phyloP scores from a whole-genome alignment of 2,329 filamentous ascomycete species.

The Allantophomopsis cytisporea region DNA sequence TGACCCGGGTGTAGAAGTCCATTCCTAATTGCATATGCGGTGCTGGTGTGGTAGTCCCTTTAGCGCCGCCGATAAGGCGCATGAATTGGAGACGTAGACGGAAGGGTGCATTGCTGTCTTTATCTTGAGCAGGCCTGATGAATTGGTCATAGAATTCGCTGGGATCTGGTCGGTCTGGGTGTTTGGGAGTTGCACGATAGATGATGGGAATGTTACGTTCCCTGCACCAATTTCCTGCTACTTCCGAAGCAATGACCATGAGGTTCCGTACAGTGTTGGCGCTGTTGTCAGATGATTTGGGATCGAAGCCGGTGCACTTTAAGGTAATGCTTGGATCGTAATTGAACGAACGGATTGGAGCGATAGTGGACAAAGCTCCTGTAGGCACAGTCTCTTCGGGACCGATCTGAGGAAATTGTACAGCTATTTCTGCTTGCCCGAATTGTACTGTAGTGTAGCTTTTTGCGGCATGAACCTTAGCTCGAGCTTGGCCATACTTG shows the following conservation, averaged over 20 bases:
- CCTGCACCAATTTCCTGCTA: slow-evolving; percentile 46
- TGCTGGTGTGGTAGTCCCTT: slow-evolving; percentile 36
- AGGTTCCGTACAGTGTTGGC: slow-evolving; percentile 28
- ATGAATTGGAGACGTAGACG: slow-evolving; percentile 10
- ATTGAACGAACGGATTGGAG: neutral
- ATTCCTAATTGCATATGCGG: slow-evolving; percentile 43
- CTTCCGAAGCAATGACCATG: slow-evolving; percentile 49
- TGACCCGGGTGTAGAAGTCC: slow-evolving; percentile 48
- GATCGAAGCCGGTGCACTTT: slow-evolving; percentile 2
- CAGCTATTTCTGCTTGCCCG: no score
- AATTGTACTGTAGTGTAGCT: neutral
- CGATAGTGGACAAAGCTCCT: slow-evolving; percentile 2
- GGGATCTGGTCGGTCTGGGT: slow-evolving; percentile 11
- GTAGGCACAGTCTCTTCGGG: slow-evolving; percentile 1
- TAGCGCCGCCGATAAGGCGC: slow-evolving; percentile 31
- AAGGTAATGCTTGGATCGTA: slow-evolving; percentile 14
- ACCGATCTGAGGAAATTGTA: neutral
- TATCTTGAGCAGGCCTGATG: slow-evolving; percentile 6
- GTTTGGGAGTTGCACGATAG: slow-evolving; percentile 27
- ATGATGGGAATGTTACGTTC: slow-evolving; percentile 43
- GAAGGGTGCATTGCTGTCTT: neutral
- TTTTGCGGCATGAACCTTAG: neutral
- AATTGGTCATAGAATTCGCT: slow-evolving; percentile 9
- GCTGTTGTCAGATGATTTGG: slow-evolving; percentile 6
- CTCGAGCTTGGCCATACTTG: neutral